A percentile compares a stretch with the other conserved stretches of the same genome.
phyloP scores from a whole-genome alignment of 2,329 filamentous ascomycete genomes.

The Colletotrichum neosansevieriae region DNA sequence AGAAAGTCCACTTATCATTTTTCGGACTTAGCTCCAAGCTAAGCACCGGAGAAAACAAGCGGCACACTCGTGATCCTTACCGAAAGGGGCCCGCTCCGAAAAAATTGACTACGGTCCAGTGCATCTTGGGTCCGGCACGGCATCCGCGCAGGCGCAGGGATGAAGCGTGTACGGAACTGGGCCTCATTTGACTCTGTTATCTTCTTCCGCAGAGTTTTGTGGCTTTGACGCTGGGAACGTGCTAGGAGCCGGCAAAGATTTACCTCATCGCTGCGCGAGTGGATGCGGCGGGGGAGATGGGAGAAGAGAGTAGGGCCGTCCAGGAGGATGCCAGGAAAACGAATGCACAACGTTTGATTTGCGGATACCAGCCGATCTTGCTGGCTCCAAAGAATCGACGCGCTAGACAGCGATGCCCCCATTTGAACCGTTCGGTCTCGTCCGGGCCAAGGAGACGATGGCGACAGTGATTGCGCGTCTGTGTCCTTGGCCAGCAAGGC shows the following conservation, averaged over 20 bases:
- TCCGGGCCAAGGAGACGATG: slow-evolving; percentile 36
- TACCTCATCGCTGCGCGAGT: slow-evolving; percentile 4
- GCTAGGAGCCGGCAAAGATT: slow-evolving; percentile 14
- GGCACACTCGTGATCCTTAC: slow-evolving; percentile 1
- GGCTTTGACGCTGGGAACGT: slow-evolving; percentile 3
- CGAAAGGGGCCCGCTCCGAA: slow-evolving; percentile 31
- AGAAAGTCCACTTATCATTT: background rate
- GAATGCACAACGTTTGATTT: background rate
- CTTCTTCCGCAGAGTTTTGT: slow-evolving; percentile 1
- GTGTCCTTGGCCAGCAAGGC: slow-evolving; percentile 38
- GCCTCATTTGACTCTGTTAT: background rate
- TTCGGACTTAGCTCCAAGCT: slow-evolving; percentile 1
- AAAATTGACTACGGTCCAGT: slow-evolving; percentile 21
- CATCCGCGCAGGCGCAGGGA: slow-evolving; percentile 26
- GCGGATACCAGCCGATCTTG: slow-evolving; percentile 11
- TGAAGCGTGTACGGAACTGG: slow-evolving; percentile 11
- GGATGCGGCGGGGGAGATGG: slow-evolving; percentile 35
- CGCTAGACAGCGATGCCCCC: slow-evolving; percentile 27
- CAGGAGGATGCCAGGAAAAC: background rate
- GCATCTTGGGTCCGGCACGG: slow-evolving; percentile 26
- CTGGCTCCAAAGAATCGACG: slow-evolving; percentile 5
- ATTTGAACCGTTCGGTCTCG: slow-evolving; percentile 32
- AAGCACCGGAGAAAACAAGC: background rate
- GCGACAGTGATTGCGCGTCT: slow-evolving; percentile 42
- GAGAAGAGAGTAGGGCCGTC: slow-evolving; percentile 13